A percentile compares a stretch with the other conserved stretches of the same genome.
Conservation (phyloP, 139 green algal genomes). For the Chlamydomonas sp. region DNA sequence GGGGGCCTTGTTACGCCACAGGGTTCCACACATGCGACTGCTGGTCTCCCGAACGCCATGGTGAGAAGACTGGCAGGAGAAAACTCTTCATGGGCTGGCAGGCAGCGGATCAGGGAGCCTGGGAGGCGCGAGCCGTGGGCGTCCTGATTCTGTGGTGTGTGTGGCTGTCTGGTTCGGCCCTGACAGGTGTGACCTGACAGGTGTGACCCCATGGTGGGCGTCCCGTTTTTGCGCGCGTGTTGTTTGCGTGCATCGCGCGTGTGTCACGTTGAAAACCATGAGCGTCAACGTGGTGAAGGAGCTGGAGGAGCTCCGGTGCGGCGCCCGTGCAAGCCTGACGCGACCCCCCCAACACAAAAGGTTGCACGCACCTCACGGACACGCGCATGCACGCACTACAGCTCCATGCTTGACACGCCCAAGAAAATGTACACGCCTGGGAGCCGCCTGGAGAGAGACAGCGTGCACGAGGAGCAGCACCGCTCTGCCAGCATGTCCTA, state of each 20-base stretch:
- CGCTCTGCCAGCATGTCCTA: not conserved
- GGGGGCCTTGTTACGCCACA: no score
- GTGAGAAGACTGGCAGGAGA: no score
- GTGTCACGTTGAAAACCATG: not conserved
- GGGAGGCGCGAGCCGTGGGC: not conserved
- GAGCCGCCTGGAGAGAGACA: not conserved
- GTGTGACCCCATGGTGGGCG: no score
- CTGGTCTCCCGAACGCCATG: no score
- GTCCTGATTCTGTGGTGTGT: not conserved
- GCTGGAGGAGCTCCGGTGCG: slow-evolving; percentile 6
- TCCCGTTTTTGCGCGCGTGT: not conserved
- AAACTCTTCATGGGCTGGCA: no score
- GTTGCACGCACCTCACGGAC: no score
- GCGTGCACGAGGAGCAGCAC: not conserved
- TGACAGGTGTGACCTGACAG: no score
- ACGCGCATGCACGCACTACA: no score
- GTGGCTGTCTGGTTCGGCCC: not conserved
- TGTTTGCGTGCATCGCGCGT: not conserved
- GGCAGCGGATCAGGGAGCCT: not conserved
- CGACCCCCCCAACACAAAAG: not conserved
- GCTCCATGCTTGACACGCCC: slow-evolving; percentile 7
- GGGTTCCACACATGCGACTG: no score
- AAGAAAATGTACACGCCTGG: not conserved
- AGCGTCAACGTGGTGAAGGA: slow-evolving; percentile 4
- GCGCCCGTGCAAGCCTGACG: not conserved